Evolutionary conservation across 140 eudicot species (phyloP).

Genomic region (Oenanthe javanica): DNA sequence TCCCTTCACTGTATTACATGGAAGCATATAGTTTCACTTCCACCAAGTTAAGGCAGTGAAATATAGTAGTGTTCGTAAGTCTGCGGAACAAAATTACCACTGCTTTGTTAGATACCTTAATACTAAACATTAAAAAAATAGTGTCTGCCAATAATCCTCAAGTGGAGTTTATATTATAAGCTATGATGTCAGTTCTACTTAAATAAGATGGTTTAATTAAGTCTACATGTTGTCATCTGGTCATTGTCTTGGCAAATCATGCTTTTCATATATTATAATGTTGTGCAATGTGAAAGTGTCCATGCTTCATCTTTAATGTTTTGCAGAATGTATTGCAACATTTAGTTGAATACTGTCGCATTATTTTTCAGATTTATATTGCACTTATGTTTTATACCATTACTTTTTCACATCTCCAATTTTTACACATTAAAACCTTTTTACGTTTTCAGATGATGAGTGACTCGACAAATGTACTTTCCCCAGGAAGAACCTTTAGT

Average conservation of each 20-base stretch:
- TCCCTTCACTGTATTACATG: neutral
- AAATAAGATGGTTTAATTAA: neutral
- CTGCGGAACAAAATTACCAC: neutral
- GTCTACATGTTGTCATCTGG: neutral
- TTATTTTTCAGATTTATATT: neutral
- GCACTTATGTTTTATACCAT: neutral
- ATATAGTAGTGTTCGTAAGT: constrained; percentile 67
- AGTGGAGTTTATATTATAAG: neutral
- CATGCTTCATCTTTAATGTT: neutral
- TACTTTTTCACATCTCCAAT: neutral
- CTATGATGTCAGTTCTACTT: neutral
- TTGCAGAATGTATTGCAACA: neutral
- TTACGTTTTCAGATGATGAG: constrained; percentile 83
- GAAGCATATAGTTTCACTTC: neutral
- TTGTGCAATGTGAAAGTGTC: neutral
- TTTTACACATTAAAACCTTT: neutral
- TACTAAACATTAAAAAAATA: neutral
- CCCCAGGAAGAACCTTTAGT: constrained; percentile 96
- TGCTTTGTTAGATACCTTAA: neutral
- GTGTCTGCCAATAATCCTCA: neutral
- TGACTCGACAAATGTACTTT: constrained; percentile 88
- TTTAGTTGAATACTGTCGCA: neutral
- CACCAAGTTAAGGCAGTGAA: neutral
- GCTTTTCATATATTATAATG: neutral
- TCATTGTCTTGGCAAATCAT: neutral